Base-by-base conservation (phyloP, 2,329 filamentous ascomycete genomes). In the Colletotrichum filicis region DNA sequence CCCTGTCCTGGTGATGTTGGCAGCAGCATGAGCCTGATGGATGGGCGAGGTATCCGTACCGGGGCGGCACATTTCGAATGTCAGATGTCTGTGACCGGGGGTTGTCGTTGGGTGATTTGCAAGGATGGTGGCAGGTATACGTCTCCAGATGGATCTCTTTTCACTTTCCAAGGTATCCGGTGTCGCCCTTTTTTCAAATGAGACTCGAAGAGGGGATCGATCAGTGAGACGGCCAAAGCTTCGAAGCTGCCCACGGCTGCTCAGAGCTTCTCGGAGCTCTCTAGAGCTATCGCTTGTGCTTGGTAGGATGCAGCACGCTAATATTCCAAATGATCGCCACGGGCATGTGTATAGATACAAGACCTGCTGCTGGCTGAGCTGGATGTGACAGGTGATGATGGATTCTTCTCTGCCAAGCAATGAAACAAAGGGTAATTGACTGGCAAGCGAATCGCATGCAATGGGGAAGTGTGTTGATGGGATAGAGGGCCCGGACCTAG, bases 11-110 rank as follows among this genome's bases (percentile, higher is more conserved):
- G 49, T 55, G 46, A 55, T 22, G 24, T 24, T 35, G 32, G 24
- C n/a, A 49, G 19, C 42, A 19, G 42, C 19, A 30, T 14, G 66
- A 24, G 22, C 28, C n/a, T 32, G 32, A 16, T 68, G 57, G 9
- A 63, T 58, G 42, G 35, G 60, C 28, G 19, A 37, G 19, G 35
- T 56, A 53, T 53, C 37, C 37, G 37, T 42, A 42, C 37, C 37
- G 14, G 49, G 46, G 61, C 42, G 22, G 57, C 37, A 30, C 35
- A 57, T 58, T 62, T 56, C 57, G 57, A 12, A 65, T 68, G 66
- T 53, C 70, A 69, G 30, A 55, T 73, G 59, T 71, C 46, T 59
- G 60, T 70, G 60, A 32, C 19, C 42, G 60, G 59, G 70, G 59
- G 37, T 26, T n/a, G 42, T 49, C 42, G 42, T 49, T 49, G 8